phyloP scores from a whole-genome alignment of 805 yeast species.

The Kodamaea fukazawae region DNA sequence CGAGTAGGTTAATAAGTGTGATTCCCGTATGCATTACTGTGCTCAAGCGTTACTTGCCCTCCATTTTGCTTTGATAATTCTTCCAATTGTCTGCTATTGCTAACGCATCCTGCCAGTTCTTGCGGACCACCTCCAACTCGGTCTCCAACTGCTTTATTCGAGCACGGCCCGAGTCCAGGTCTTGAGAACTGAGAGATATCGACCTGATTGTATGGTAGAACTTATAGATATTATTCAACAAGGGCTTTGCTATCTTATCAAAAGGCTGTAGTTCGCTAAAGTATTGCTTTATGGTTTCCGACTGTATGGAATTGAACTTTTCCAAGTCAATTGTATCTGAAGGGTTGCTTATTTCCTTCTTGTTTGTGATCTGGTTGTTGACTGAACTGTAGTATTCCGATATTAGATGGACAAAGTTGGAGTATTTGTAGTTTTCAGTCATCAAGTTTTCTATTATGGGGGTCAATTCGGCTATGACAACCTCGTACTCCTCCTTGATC shows the following conservation, averaged over 20 bases:
- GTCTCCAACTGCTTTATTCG: constrained; percentile 21
- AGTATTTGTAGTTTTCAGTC: constrained; percentile 35
- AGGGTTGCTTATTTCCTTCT: constrained; percentile 24
- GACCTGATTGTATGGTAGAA: constrained; percentile 30
- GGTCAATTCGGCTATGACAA: constrained; percentile 31
- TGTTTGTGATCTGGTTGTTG: constrained; percentile 25
- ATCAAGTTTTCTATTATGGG: constrained; percentile 35
- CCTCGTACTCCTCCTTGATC: constrained; percentile 27
- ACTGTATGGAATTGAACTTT: constrained; percentile 14
- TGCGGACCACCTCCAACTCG: constrained; percentile 32
- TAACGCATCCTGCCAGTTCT: constrained; percentile 41
- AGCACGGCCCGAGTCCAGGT: constrained; percentile 9
- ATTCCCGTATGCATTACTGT: too few relatives aligned
- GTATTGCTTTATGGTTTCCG: constrained; percentile 15
- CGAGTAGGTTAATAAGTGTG: neutral
- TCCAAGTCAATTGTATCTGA: constrained; percentile 29
- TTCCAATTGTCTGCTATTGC: constrained; percentile 41
- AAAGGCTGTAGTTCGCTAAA: constrained; percentile 36
- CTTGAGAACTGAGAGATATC: constrained; percentile 4
- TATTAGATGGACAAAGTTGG: constrained; percentile 27
- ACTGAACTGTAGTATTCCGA: constrained; percentile 27
- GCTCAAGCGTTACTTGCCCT: neutral
- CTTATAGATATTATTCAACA: constrained; percentile 32
- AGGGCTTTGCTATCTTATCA: constrained; percentile 33
- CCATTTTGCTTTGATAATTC: constrained; percentile 9